Conservation (phyloP, 306 rosid species). For the Pterocarpus macrocarpus region DNA sequence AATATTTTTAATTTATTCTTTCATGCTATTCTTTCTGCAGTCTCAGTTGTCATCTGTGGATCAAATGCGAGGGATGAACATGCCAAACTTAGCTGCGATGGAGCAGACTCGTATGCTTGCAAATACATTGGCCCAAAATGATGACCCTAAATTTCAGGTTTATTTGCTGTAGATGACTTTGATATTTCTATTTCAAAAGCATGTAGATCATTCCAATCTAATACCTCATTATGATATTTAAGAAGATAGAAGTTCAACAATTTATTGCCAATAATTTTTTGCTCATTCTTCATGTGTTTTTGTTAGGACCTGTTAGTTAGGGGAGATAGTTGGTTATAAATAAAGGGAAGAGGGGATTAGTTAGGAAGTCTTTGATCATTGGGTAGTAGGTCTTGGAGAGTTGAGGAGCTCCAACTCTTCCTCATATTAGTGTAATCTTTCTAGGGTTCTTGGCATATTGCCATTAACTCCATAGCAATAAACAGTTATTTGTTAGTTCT, state of each 20-base stretch:
- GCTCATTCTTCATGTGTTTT: not conserved
- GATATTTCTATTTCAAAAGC: constrained; percentile 36
- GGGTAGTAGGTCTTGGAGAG: too few relatives aligned
- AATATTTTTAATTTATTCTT: not conserved
- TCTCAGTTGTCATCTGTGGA: constrained; percentile 82
- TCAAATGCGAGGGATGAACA: constrained; percentile 73
- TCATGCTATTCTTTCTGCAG: constrained; percentile 54
- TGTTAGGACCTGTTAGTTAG: not conserved
- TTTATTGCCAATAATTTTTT: constrained; percentile 26
- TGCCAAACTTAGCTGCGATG: constrained; percentile 80
- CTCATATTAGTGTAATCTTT: too few relatives aligned
- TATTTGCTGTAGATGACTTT: constrained; percentile 37
- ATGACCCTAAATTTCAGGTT: constrained; percentile 99
- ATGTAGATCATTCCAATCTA: constrained; percentile 24
- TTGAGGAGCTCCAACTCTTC: too few relatives aligned
- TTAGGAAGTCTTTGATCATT: too few relatives aligned
- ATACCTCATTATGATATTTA: constrained; percentile 8
- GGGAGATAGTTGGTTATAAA: too few relatives aligned
- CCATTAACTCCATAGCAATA: too few relatives aligned
- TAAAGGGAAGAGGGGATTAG: too few relatives aligned
- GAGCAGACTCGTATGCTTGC: constrained; percentile 99
- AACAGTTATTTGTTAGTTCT: too few relatives aligned
- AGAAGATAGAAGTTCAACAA: constrained; percentile 26
- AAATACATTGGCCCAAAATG: constrained; percentile 85
- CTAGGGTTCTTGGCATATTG: too few relatives aligned